Base-by-base conservation (phyloP, 2,329 filamentous ascomycete species). In the Aurifilum marmelostoma region DNA sequence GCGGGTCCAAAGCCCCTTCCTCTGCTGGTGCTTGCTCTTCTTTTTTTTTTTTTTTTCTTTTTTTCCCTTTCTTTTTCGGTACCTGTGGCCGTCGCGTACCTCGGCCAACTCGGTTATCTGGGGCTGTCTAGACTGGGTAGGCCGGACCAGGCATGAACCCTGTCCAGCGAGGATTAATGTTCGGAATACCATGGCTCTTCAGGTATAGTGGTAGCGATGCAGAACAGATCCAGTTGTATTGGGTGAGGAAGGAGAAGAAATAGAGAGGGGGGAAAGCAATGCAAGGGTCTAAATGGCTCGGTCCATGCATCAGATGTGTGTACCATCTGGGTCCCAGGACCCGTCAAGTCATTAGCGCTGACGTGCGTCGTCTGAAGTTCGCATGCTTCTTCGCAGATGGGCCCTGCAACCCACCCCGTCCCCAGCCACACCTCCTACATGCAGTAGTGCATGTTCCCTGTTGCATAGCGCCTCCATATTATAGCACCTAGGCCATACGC, bases 301-400 rank as follows among this genome's bases (percentile, higher is more conserved):
- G 59, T 29, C 14, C 59, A 43, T 21, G 59, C 56, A n/a, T 32
- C 52, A 56, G 52, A 29, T 56, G 52, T 56, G 18, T 56, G 52
- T 6, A 29, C 52, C 52, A 32, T 59, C 39, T 29, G 37, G 63
- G 37, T 32, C 16, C 39, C 43, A 50, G 24, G 52, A 52, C 32
- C 56, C 41, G 18, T 67, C 58, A 61, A 18, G 24, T 56, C 14
- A 21, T 62, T 62, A 62, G 56, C 58, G 65, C 65, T 62, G 39
- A 50, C 47, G 56, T 67, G 65, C 58, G 56, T 62, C 56, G 56
- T 66, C 39, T 66, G 56, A 52, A 54, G 62, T 56, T 64, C 43
- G 18, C 62, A 39, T 9, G 39, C 52, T 47, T 47, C 21, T 47
- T 47, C 32, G 65, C 41, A 61, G 56, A 60, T 41, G 54, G 52